Conservation (phyloP, 2,329 filamentous ascomycete species). For the Beauveria asiatica region DNA sequence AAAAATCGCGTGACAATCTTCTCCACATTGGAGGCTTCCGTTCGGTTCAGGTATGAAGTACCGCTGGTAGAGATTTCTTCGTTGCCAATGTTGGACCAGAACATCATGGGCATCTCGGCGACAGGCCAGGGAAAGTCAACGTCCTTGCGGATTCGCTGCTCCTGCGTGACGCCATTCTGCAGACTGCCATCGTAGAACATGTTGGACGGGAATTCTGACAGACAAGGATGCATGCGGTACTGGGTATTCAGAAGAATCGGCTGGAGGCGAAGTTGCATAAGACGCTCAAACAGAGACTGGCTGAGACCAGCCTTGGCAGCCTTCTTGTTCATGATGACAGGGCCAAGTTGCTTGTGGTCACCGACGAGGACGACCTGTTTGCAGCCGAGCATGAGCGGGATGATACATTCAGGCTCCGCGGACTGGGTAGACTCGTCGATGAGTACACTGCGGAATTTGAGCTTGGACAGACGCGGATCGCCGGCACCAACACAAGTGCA, state of each 20-base stretch:
- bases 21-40: slow-evolving; percentile 93
- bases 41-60: slow-evolving; percentile 96
- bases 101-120: slow-evolving; percentile 96
- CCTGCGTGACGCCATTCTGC: slow-evolving; percentile 90
- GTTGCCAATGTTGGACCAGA: slow-evolving; percentile 96
- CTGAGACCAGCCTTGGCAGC: slow-evolving; percentile 95
- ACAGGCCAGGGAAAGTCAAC: slow-evolving; percentile 99
- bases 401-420: slow-evolving; percentile 98
- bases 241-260: slow-evolving; percentile 94
- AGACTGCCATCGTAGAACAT: slow-evolving; percentile 99
- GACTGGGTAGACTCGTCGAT: slow-evolving; percentile 99
- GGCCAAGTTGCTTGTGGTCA: slow-evolving; percentile 94
- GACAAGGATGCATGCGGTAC: slow-evolving; percentile 97
- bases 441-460: slow-evolving; percentile 96
- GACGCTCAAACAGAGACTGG: slow-evolving; percentile 94
- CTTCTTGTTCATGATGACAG: slow-evolving; percentile 99
- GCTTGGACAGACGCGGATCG: slow-evolving; percentile 88
- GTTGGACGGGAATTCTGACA: slow-evolving; percentile 96
- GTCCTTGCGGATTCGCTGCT: slow-evolving; percentile 79
- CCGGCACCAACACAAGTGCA: slow-evolving; percentile 97
- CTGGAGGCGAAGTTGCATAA: slow-evolving; percentile 82
- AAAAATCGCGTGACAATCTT: slow-evolving; percentile 98
- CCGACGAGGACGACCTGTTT: slow-evolving; percentile 99
- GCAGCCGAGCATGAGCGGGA: slow-evolving; percentile 90
- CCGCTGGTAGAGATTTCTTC: slow-evolving; percentile 97